Evolutionary conservation across 2,329 filamentous ascomycete species (phyloP).

Genomic region (Dothideomycetes sp.): DNA sequence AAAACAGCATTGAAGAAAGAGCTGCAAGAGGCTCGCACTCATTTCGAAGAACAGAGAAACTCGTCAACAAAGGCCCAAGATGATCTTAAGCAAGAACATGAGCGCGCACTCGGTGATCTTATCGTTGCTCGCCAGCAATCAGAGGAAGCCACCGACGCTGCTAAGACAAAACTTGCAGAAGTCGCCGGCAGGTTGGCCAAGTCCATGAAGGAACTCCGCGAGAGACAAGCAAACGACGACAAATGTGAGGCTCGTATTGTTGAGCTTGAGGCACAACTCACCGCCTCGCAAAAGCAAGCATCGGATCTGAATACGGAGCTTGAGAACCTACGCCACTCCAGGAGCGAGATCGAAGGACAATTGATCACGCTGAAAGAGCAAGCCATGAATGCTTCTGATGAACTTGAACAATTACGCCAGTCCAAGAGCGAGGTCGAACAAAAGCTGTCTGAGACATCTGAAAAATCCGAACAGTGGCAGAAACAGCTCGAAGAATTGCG

Average conservation of each 20-base stretch:
- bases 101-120: constrained; percentile 9
- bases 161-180: constrained; percentile 21
- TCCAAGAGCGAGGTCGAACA: constrained; percentile 5
- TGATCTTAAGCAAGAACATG: constrained; percentile 12
- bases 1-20: constrained; percentile 3
- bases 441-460: background rate
- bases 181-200: constrained; percentile 19
- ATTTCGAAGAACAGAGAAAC: constrained; percentile 7
- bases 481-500: background rate
- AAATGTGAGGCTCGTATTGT: background rate
- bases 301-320: constrained; percentile 5
- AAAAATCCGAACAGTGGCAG: background rate
- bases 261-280: constrained; percentile 5
- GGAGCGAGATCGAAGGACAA: constrained; percentile 9
- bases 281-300: background rate
- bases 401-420: constrained; percentile 2
- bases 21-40: constrained; percentile 2
- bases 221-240: constrained; percentile 4
- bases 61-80: constrained; percentile 2
- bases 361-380: background rate
- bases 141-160: constrained; percentile 13
- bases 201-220: constrained; percentile 10
- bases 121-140: constrained; percentile 1
- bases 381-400: background rate
- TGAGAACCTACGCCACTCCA: constrained; percentile 7